A percentile compares a stretch with the other conserved stretches of the same genome.
Conservation (phyloP, 768 basidiomycete species). For the Amanita fuliginea region DNA sequence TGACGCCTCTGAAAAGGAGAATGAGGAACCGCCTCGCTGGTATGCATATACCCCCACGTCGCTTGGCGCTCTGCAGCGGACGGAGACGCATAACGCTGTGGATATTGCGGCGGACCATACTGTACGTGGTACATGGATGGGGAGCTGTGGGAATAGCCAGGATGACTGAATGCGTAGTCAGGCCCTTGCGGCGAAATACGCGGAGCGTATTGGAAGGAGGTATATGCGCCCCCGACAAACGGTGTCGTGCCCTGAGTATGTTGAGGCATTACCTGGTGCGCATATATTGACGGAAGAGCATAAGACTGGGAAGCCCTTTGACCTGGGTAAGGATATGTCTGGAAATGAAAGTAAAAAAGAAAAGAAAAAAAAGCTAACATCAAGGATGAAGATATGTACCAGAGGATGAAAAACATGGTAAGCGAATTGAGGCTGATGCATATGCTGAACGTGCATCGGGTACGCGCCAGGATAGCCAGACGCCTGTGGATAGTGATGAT, state of each 20-base stretch:
- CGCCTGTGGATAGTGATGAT: constrained; percentile 20
- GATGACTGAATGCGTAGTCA: constrained; percentile 26
- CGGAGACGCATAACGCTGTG: constrained; percentile 21
- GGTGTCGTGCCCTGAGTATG: constrained; percentile 14
- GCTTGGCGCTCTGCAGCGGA: constrained; percentile 30
- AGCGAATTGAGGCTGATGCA: constrained; percentile 20
- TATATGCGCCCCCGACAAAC: constrained; percentile 17
- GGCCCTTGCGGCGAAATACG: constrained; percentile 13
- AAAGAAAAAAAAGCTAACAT: constrained; percentile 33
- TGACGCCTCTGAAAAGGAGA: constrained; percentile 21
- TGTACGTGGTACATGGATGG: constrained; percentile 28
- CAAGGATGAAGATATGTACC: constrained; percentile 7
- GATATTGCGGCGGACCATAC: constrained; percentile 23
- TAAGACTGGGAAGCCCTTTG: constrained; percentile 19
- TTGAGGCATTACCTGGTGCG: constrained; percentile 16
- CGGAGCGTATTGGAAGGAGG: constrained; percentile 24
- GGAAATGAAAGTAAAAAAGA: constrained; percentile 26
- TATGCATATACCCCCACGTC: constrained; percentile 44
- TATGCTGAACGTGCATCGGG: constrained; percentile 31
- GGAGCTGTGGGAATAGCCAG: constrained; percentile 20
- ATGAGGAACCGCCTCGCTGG: constrained; percentile 14
- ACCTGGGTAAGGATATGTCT: constrained; percentile 27
- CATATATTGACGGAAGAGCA: constrained; percentile 16
- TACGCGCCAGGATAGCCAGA: constrained; percentile 33
- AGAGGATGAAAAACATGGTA: constrained; percentile 26